Evolutionary conservation across 805 yeast species (phyloP), one percentile per base, ranked within the genome.

Genomic region (Pichia cephalocereana): DNA sequence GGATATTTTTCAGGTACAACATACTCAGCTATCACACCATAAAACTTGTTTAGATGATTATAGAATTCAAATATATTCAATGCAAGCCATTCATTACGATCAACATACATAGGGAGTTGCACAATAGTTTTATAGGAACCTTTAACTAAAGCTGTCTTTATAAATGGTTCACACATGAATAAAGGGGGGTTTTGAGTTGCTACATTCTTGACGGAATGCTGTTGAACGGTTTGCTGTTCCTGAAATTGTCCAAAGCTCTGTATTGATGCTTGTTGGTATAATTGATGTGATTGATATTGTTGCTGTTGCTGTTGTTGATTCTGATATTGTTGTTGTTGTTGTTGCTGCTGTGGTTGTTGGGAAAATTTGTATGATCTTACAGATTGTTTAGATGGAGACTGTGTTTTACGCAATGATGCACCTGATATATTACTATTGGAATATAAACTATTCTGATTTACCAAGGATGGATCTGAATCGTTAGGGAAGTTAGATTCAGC

Each of bases 101-200:
- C 98, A 12, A 95, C 97, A 61, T 91, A 91, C 61, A 87, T 88
- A 18, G 99, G 99, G 23, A 88, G 71, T 61, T 87, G 96, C 1
- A 93, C 97, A 54, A 93, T 93, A 1, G 99, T 90, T 60, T 86
- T 89, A 70, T 89, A 93, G 0, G 96, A 86, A 17, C 99, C 99
- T 62, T 91, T 93, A 18, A 95, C 99, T 36, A 93, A 70, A 0
- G 98, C 95, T 0, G 97, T 87, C 52, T 90, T 82, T 6, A 90
- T 93, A 64, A 86, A 93, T 14, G 97, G 98, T 57, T 90, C 96
- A 60, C 93, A 82, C 55, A 93, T 63, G 60, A 90, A 93, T 47
- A 93, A 68, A 6, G 89, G 88, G 44, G 67, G 59, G 45, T 57
- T 50, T 17, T 53, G 60, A 38, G 38, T 46, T 42, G 49, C 54